A percentile compares a stretch with the other conserved stretches of the same genome.
These are phyloP conservation scores for Trichoderma orchidacearum DNA, from an alignment of 495 filamentous ascomycete genomes.

Conservation along the genomic window DNA sequence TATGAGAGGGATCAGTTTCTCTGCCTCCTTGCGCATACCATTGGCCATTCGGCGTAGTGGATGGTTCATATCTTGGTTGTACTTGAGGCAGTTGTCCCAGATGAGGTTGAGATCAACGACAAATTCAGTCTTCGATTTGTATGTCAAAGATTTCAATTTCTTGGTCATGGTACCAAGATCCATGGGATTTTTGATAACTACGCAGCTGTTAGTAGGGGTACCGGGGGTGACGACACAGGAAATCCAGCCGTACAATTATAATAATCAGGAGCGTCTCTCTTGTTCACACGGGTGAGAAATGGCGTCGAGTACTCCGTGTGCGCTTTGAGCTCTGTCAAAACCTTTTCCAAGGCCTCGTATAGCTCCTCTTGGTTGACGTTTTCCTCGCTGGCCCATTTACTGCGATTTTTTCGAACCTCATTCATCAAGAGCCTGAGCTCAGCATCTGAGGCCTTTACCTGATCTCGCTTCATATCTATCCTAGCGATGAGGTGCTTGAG, in stretches of 20 bases:
- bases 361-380: slow-evolving; percentile 95
- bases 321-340: slow-evolving; percentile 88
- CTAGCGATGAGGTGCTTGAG: slow-evolving; percentile 91
- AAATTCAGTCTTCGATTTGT: slow-evolving; percentile 92
- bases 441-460: slow-evolving; percentile 80
- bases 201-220: slow-evolving; percentile 10
- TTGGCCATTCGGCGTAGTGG: slow-evolving; percentile 85
- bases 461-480: slow-evolving; percentile 81
- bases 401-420: slow-evolving; percentile 91
- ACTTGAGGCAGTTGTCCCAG: slow-evolving; percentile 91
- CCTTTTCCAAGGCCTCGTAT: slow-evolving; percentile 92
- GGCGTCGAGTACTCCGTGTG: slow-evolving; percentile 92
- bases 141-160: slow-evolving; percentile 75
- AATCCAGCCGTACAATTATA: slow-evolving; percentile 51
- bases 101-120: slow-evolving; percentile 87
- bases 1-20: slow-evolving; percentile 88
- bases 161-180: slow-evolving; percentile 97
- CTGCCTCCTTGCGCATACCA: slow-evolving; percentile 91
- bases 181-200: slow-evolving; percentile 96
- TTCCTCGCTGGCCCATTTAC: slow-evolving; percentile 98
- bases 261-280: slow-evolving; percentile 94
- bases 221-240: neutral
- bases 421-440: slow-evolving; percentile 87
- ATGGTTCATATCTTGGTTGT: slow-evolving; percentile 82
- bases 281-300: slow-evolving; percentile 86